phyloP scores from a whole-genome alignment of 2,329 filamentous ascomycete species.

The Xylaria sp. region DNA sequence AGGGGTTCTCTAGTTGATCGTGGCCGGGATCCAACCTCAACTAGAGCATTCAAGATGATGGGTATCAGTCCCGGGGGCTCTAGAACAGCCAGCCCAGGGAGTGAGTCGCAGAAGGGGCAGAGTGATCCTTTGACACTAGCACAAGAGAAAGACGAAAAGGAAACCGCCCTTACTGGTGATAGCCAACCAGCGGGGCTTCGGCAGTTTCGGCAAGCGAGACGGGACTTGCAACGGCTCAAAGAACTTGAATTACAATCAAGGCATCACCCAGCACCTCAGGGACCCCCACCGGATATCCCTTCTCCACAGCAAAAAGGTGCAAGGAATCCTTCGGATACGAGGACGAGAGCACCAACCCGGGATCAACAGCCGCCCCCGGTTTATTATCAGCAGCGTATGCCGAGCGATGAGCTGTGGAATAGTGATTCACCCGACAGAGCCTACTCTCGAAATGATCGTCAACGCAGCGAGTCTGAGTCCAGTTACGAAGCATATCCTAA shows the following conservation, averaged over 20 bases:
- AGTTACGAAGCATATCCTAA: constrained; percentile 52
- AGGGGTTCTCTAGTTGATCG: constrained; percentile 65
- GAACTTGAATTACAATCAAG: constrained; percentile 56
- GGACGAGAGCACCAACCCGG: constrained; percentile 48
- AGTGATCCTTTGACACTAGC: neutral
- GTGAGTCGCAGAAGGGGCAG: constrained; percentile 25
- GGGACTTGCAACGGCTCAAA: constrained; percentile 62
- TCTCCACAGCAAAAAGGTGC: constrained; percentile 31
- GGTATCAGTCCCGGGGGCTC: constrained; percentile 56
- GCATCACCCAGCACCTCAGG: constrained; percentile 43
- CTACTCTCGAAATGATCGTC: constrained; percentile 47
- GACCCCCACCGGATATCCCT: constrained; percentile 29
- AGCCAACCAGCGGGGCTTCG: constrained; percentile 56
- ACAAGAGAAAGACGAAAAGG: constrained; percentile 27
- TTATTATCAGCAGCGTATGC: constrained; percentile 51
- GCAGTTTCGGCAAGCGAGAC: constrained; percentile 62
- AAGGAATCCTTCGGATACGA: constrained; percentile 34
- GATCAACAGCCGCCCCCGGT: constrained; percentile 54
- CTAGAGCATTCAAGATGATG: constrained; percentile 67
- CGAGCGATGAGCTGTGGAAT: constrained; percentile 50
- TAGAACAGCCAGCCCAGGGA: constrained; percentile 26
- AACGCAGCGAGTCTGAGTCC: constrained; percentile 62
- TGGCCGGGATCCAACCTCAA: constrained; percentile 48
- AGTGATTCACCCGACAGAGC: constrained; percentile 36
- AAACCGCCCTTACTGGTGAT: constrained; percentile 26